phyloP scores from a whole-genome alignment of 768 basidiomycete species.

The Calocera viscosa region DNA sequence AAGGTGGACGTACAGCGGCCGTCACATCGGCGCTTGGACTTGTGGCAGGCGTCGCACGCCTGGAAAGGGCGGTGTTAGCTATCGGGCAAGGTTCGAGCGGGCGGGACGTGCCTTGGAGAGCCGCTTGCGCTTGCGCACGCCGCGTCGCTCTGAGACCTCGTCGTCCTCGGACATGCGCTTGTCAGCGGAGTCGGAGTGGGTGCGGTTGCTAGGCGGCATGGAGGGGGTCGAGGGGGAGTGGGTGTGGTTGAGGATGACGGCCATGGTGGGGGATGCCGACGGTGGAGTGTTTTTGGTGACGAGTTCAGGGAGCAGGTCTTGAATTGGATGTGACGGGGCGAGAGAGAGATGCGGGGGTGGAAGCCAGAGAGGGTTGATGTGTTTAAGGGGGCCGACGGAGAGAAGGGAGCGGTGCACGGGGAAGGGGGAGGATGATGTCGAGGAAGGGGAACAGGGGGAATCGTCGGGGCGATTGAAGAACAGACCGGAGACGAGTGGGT shows the following conservation, averaged over 20 bases:
- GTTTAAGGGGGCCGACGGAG: background rate
- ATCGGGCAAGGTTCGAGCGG: background rate
- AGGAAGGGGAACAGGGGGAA: background rate
- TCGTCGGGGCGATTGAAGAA: no score
- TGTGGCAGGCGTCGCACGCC: slow-evolving; percentile 76
- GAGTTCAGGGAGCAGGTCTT: background rate
- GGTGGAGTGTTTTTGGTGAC: background rate
- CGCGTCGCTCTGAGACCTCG: background rate
- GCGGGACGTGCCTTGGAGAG: slow-evolving; percentile 36
- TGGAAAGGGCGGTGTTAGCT: slow-evolving; percentile 16
- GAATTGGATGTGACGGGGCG: background rate
- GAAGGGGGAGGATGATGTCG: background rate
- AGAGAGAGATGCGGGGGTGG: background rate
- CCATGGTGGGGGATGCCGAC: background rate
- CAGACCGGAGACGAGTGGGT: no score
- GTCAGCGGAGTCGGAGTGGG: background rate
- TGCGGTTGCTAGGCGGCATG: background rate
- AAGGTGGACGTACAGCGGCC: slow-evolving; percentile 32
- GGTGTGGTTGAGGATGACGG: background rate
- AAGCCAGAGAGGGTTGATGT: background rate
- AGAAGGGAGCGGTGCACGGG: background rate
- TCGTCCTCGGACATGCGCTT: background rate
- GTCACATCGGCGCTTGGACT: slow-evolving; percentile 72
- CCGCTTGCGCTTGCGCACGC: slow-evolving; percentile 36
- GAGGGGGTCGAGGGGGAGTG: background rate